Evolutionary conservation across 768 basidiomycete species (phyloP), one percentile per base, ranked within the genome.

Genomic region (Chlorophyllum brunneum): DNA sequence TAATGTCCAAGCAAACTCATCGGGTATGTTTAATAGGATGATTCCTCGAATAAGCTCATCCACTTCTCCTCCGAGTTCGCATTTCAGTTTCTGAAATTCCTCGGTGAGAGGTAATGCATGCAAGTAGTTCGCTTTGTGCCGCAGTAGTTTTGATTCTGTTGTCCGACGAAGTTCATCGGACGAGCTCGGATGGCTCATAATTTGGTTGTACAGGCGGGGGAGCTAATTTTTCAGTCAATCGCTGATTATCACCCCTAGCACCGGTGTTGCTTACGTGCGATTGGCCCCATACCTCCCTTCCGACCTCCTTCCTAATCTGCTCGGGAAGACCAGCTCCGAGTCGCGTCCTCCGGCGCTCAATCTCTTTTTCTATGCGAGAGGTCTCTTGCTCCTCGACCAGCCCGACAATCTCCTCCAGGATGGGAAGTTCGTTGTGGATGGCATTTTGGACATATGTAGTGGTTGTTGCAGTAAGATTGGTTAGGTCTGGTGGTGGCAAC

Each of bases 1-100:
- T 3, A 88, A 65, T 23, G 69, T 74, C 95, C 97, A 99, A 0
- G 89, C 92, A 22, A 85, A 64, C 61, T 91, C 86, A 59, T 97
- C 87, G 0, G 83, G 79, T 7, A 94, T 78, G 13, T 76, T 73
- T 16, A 99, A 72, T 5, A 95, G 67, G 2, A 97, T 78, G 26
- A 83, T 80, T 2, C 93, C 94, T 13, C 80, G 72, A 1, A 90
- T 77, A 27, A 97, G 69, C 15, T 81, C 80, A 36, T 91, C 81
- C 9, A 97, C 72, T 58, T 91, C 84, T 7, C 65, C 61, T n/a
- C 81, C 69, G 7, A 87, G 62, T 20, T 63, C 59, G 15, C 59
- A 61, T 63, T 89, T 87, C 22, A 69, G 62, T 6, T 64, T 50
- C 2, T 65, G 60, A 26, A 67, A 61, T 29, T 67, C 65, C 6